These are phyloP conservation scores for Taiozyma onychis DNA, from an alignment of 1,139 yeast genomes.

Conservation along the genomic window DNA sequence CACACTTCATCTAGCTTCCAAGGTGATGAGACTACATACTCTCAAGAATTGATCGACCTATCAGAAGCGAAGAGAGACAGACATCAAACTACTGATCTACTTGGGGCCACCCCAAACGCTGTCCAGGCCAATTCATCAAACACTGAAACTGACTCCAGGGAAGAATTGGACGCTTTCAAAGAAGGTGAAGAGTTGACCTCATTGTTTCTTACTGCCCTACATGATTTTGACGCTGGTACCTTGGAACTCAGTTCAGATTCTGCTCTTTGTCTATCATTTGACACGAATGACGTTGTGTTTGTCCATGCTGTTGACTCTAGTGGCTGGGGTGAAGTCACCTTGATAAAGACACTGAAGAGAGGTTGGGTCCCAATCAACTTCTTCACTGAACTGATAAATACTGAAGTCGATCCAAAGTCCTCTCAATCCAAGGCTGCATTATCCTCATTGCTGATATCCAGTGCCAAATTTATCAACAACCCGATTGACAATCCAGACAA, in stretches of 20 bases:
- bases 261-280: slow-evolving; percentile 79
- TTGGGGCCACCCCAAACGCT: not conserved
- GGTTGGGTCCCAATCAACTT: slow-evolving; percentile 99
- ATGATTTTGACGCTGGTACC: slow-evolving; percentile 69
- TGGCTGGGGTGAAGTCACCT: slow-evolving; percentile 97
- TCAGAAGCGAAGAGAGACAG: slow-evolving; percentile 9
- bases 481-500: slow-evolving; percentile 45
- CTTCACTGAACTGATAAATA: slow-evolving; percentile 56
- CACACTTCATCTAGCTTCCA: slow-evolving; percentile 10
- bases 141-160: not conserved
- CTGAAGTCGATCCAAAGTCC: slow-evolving; percentile 27
- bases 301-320: slow-evolving; percentile 87
- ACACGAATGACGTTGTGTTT: slow-evolving; percentile 74
- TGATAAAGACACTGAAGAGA: slow-evolving; percentile 61
- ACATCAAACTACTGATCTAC: slow-evolving; percentile 8
- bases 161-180: not conserved
- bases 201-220: slow-evolving; percentile 50
- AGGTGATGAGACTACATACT: slow-evolving; percentile 14
- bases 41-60: slow-evolving; percentile 16
- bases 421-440: slow-evolving; percentile 41
- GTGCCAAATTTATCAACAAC: slow-evolving; percentile 69
- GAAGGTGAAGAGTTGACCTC: slow-evolving; percentile 27
- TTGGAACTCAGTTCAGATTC: slow-evolving; percentile 62
- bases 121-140: not conserved
- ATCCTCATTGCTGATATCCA: slow-evolving; percentile 60